phyloP scores from a whole-genome alignment of 2,329 filamentous ascomycete species.

The Tolypocladium tropicale region DNA sequence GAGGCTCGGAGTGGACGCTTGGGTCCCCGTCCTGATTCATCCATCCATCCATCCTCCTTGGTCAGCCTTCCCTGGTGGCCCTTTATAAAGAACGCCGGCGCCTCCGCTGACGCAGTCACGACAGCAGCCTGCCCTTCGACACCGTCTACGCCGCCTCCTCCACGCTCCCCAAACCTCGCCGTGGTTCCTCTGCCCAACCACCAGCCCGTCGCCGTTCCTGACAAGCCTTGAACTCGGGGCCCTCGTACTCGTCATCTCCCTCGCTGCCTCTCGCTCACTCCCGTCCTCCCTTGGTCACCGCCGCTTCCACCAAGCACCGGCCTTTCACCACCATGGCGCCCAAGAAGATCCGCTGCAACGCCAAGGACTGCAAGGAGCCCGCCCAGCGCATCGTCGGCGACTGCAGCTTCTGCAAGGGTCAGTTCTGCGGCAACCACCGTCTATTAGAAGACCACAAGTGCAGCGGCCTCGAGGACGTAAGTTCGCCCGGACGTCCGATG shows the following conservation, averaged over 20 bases:
- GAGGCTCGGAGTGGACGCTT: background rate
- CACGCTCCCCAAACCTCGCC: background rate
- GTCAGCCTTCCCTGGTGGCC: background rate
- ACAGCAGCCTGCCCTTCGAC: conserved; percentile 2
- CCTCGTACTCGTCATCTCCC: conserved; percentile 7
- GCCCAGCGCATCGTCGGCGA: conserved; percentile 93
- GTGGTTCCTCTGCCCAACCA: background rate
- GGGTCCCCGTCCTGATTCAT: background rate
- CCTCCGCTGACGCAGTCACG: conserved; percentile 5
- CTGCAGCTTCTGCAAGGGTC: conserved; percentile 87
- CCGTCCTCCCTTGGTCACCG: background rate
- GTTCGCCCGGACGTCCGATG: conserved; percentile 16
- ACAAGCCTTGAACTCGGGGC: background rate
- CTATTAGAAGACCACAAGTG: conserved; percentile 93
- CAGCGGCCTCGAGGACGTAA: conserved; percentile 77
- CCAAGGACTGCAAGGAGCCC: conserved; percentile 78
- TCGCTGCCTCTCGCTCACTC: conserved; percentile 5
- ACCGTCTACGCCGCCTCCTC: background rate
- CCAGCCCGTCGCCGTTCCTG: background rate
- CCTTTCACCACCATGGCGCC: conserved; percentile 42
- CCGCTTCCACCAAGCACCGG: background rate
- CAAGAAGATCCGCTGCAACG: conserved; percentile 76
- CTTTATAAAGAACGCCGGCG: conserved; percentile 3
- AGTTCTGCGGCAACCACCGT: conserved; percentile 92
- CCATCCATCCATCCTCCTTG: background rate